Evolutionary conservation across 345 rosid species (phyloP), one percentile per base, ranked within the genome.

Genomic region (Eucalyptus tenuipes): DNA sequence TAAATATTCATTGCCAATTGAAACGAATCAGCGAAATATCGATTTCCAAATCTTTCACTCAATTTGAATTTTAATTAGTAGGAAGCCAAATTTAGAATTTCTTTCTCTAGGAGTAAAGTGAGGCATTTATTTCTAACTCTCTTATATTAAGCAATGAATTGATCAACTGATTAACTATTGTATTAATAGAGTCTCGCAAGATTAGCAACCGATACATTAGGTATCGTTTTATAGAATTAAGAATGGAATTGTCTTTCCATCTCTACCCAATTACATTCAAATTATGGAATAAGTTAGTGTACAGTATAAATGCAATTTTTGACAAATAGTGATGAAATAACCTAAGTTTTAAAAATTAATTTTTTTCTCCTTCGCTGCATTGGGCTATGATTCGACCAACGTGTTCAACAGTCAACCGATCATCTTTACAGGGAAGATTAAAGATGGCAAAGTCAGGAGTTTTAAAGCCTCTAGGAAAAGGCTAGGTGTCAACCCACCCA

Each of bases 11-110:
- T n/a, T 7, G 71, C 18, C 71, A n/a, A 64, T 64, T n/a, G 37
- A 64, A n/a, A 64, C 1, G 2, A n/a, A 8, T n/a, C 0, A 2
- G 15, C n/a, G n/a, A 14, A 64, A 8, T n/a, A 10, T 64, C n/a
- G 2, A 13, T 31, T 13, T n/a, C 17, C 37, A 64, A 64, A 64
- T 64, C 75, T 64, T 64, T n/a, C 8, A 15, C 18, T n/a, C 18
- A n/a, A 29, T 29, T 64, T 29, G 71, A 29, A 64, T 13, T 29
- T 64, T n/a, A 64, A 3, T 64, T 0, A 2, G 3, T n/a, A 13
- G 37, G 7, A 29, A 64, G 37, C 3, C 5, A 13, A 64, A 13
- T 7, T 14, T 64, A 13, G 8, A n/a, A 13, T 64, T 64, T n/a
- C 15, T 29, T n/a, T 64, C 75, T 14, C 5, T n/a, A 7, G 3